Base-by-base conservation (phyloP, 345 rosid genomes). In the Capsella bursapastoris region DNA sequence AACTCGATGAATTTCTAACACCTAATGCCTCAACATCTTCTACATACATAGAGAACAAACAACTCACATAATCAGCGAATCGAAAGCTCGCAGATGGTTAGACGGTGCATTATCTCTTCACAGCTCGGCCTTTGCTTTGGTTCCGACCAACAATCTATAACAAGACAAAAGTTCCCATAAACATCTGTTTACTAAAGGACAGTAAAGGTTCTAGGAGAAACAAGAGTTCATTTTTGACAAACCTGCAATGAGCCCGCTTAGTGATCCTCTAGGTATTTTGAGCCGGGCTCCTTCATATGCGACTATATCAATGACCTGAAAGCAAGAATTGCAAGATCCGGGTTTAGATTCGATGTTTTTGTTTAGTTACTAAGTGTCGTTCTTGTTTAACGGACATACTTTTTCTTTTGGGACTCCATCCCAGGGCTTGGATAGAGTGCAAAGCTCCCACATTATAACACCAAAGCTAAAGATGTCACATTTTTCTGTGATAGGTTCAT, bases 401-500 rank as follows among this genome's bases (percentile, higher is more conserved):
- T 82, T 83, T 66, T 82, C 86, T 6, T 86, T 86, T 3, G 86
- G 86, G 12, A 95, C 89, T 49, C 96, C 97, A 67, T 86, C 83
- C 99, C 99, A 95, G 2, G 99, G 99, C 72, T 88, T 83, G 62
- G 71, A 83, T 32, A 91, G 85, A 28, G 97, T 88, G 84, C 83
- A 87, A 48, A 94, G 88, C 80, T 94, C 98, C 97, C 98, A 94
- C 88, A 91, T 91, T 70, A 94, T 83, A 32, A 94, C 96, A 48
- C 98, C 98, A 18, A 94, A 85, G 82, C 98, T 94, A 82, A 88
- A 94, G 76, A 94, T 91, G 71, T 94, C 98, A 8, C 90, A 87
- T 79, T 94, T 94, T 77, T 90, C 95, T 2, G 95, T 82, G 78
- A 90, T 84, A 28, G 86, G 85, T 43, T 89, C 94, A 31, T 84